A percentile compares a stretch with the other conserved stretches of the same genome.
Evolutionary conservation across 2,329 filamentous ascomycete species (phyloP).

Genomic region (Colletotrichum trifolii): DNA sequence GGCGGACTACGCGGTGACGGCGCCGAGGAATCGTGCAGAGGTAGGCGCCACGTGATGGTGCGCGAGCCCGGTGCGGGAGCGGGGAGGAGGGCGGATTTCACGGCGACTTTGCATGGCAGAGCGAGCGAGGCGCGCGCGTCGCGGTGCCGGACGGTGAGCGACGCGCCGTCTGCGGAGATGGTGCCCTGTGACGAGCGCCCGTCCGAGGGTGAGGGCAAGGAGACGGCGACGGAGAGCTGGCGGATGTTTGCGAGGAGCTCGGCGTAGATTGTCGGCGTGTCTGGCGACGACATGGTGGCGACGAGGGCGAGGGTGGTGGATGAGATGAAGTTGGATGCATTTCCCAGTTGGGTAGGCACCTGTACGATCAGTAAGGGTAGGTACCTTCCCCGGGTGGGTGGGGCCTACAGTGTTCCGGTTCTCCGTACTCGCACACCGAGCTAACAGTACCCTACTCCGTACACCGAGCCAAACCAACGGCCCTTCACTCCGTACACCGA

Average conservation of each 20-base stretch:
- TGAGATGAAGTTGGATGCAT: constrained; percentile 17
- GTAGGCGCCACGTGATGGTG: constrained; percentile 65
- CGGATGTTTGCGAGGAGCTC: constrained; percentile 74
- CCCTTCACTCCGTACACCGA: no score
- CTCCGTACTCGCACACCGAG: no score
- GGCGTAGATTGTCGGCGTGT: constrained; percentile 62
- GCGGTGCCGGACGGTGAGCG: constrained; percentile 61
- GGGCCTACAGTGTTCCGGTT: no score
- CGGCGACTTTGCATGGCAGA: constrained; percentile 57
- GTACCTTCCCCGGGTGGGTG: no score
- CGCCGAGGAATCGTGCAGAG: constrained; percentile 44
- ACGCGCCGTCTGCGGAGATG: constrained; percentile 57
- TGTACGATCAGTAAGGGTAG: no score
- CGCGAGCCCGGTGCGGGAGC: constrained; percentile 42
- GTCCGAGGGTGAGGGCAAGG: constrained; percentile 57
- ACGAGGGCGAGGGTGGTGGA: background rate
- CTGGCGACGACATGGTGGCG: constrained; percentile 19
- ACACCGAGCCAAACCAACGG: no score
- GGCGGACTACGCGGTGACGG: constrained; percentile 32
- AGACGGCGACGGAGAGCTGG: constrained; percentile 69
- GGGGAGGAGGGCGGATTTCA: constrained; percentile 46
- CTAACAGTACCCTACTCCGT: no score
- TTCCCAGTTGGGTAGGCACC: background rate
- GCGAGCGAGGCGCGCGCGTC: constrained; percentile 47
- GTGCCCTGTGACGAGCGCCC: constrained; percentile 53